Percentiles rank a stretch among this genome's conserved stretches.
phyloP scores from a whole-genome alignment of 2,329 filamentous ascomycete species.

The Xylariaceae sp. region DNA sequence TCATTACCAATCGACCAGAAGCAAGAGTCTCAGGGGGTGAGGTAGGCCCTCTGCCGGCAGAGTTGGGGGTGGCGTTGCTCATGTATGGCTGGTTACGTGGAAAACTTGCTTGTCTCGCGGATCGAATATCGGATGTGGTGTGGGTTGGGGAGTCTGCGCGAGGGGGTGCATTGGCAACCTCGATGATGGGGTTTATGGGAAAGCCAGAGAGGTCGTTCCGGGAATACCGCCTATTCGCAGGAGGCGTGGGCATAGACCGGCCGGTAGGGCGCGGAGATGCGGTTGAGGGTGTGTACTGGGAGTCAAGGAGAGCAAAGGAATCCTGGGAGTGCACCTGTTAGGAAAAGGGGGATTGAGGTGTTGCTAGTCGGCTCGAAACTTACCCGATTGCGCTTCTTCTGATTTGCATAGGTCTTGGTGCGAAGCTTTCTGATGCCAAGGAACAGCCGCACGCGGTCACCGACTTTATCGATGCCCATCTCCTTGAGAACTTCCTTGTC shows the following conservation, averaged over 20 bases:
- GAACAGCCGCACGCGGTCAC: slow-evolving; percentile 88
- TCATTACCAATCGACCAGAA: slow-evolving; percentile 57
- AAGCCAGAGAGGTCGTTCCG: slow-evolving; percentile 47
- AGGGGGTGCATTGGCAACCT: slow-evolving; percentile 54
- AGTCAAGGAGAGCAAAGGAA: slow-evolving; percentile 77
- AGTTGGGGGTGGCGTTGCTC: slow-evolving; percentile 47
- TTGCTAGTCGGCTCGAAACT: slow-evolving; percentile 28
- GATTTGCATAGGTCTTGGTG: slow-evolving; percentile 70
- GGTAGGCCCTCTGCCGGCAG: slow-evolving; percentile 50
- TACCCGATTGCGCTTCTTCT: slow-evolving; percentile 83
- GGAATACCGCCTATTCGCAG: slow-evolving; percentile 61
- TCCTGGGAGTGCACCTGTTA: slow-evolving; percentile 51
- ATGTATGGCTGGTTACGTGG: slow-evolving; percentile 45
- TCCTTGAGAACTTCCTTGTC: slow-evolving; percentile 95
- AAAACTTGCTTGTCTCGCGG: slow-evolving; percentile 52
- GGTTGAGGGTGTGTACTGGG: slow-evolving; percentile 56
- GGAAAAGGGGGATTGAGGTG: slow-evolving; percentile 4
- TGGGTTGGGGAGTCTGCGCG: slow-evolving; percentile 66
- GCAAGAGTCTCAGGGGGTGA: slow-evolving; percentile 62
- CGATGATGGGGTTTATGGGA: slow-evolving; percentile 38
- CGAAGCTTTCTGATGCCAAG: slow-evolving; percentile 79
- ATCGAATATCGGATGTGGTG: slow-evolving; percentile 54
- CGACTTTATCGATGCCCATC: slow-evolving; percentile 97
- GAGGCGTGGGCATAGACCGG: slow-evolving; percentile 42
- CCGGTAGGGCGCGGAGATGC: slow-evolving; percentile 59